Percentiles rank a stretch among this genome's conserved stretches.
Evolutionary conservation across 164 flowering plant genomes (phyloP).

Genomic region (Annona squamosa): DNA sequence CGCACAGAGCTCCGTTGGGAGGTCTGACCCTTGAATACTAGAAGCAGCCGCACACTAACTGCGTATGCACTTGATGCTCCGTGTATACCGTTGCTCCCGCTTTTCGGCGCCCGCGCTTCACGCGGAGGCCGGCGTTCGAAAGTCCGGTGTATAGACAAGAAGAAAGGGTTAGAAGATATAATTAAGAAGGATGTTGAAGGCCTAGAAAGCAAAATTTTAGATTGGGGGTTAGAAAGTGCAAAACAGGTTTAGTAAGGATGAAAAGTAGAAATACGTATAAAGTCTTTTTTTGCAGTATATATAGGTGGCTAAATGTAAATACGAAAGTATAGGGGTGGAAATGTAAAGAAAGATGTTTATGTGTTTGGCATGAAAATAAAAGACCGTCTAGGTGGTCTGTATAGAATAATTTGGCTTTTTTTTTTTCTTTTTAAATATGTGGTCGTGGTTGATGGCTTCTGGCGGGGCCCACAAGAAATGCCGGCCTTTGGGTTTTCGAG

Average conservation of each 20-base stretch:
- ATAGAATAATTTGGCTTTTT: background rate
- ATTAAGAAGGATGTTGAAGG: background rate
- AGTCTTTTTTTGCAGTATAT: background rate
- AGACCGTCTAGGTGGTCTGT: background rate
- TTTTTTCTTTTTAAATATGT: background rate
- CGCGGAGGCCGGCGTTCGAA: slow-evolving; percentile 15
- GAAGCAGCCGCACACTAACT: background rate
- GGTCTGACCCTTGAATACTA: slow-evolving; percentile 54
- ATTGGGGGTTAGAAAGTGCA: background rate
- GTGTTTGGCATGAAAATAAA: background rate
- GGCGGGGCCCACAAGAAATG: background rate
- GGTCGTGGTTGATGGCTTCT: background rate
- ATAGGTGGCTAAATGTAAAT: slow-evolving; percentile 1
- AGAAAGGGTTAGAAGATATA: background rate
- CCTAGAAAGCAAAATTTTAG: too few species aligned
- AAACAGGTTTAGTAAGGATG: background rate
- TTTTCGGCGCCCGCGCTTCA: slow-evolving; percentile 14
- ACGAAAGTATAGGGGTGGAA: background rate
- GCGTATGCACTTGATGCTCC: slow-evolving; percentile 9
- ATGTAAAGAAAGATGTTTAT: background rate
- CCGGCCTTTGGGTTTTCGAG: background rate
- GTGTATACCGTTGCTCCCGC: background rate
- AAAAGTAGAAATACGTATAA: background rate
- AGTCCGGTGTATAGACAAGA: slow-evolving; percentile 11
- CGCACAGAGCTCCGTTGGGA: slow-evolving; percentile 86